Percentiles rank a stretch among this genome's conserved stretches.
These are phyloP conservation scores for Maudiozyma serrabonitensis DNA, from an alignment of 805 yeast genomes.

Conservation along the genomic window DNA sequence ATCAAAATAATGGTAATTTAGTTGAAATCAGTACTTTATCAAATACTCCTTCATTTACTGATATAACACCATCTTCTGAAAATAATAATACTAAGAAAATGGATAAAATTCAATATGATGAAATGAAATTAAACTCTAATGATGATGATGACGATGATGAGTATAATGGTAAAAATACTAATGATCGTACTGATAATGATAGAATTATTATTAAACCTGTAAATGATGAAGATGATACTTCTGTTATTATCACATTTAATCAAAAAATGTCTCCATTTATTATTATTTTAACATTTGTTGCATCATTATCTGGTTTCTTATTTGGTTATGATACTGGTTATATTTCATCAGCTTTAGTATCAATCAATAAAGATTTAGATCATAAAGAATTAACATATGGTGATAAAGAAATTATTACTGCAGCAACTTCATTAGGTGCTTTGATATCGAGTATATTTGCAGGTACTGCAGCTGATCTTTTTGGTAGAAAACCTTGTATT, in stretches of 20 bases:
- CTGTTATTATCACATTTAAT: slow-evolving; percentile 39
- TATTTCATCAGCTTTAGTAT: slow-evolving; percentile 85
- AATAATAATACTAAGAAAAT: not conserved
- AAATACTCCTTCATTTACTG: slow-evolving; percentile 2
- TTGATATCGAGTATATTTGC: slow-evolving; percentile 68
- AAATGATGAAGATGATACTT: slow-evolving; percentile 41
- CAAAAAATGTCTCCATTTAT: slow-evolving; percentile 55
- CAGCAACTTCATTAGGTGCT: slow-evolving; percentile 94
- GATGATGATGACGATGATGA: not conserved
- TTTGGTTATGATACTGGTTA: slow-evolving; percentile 98
- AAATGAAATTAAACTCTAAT: not conserved
- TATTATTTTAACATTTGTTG: slow-evolving; percentile 55
- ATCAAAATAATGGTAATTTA: not conserved
- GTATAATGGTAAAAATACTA: not conserved
- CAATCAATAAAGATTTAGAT: slow-evolving; percentile 69
- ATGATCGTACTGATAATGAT: slow-evolving; percentile 8
- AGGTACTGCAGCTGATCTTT: slow-evolving; percentile 69
- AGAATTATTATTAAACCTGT: slow-evolving; percentile 28
- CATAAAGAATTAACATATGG: slow-evolving; percentile 53
- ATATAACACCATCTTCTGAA: not conserved
- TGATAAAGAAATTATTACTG: slow-evolving; percentile 80
- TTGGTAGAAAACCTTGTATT: slow-evolving; percentile 80
- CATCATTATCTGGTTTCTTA: slow-evolving; percentile 92
- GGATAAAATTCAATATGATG: not conserved
- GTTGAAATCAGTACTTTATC: not conserved